phyloP scores from a whole-genome alignment of 2,329 filamentous ascomycete species.

The Byssoonygena ceratinophila region DNA sequence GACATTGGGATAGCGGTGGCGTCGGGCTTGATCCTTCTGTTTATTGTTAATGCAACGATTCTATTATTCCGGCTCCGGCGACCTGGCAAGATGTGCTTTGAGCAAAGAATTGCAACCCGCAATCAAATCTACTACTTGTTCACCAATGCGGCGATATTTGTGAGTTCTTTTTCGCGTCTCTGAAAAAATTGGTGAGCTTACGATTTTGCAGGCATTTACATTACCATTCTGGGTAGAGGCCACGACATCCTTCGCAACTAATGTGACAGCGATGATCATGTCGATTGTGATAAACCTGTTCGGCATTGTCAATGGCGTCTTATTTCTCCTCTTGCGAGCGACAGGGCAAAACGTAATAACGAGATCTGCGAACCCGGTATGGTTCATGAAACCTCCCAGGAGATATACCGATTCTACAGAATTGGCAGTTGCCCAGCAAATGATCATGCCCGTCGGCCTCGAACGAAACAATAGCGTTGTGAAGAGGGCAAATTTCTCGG shows the following conservation, averaged over 20 bases:
- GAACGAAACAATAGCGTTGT: conserved; percentile 12
- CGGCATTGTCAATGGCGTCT: conserved; percentile 19
- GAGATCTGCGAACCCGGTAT: conserved; percentile 6
- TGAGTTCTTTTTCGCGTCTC: conserved; percentile 14
- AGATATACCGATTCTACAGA: conserved; percentile 5
- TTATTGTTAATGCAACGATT: conserved; percentile 16
- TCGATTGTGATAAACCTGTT: conserved; percentile 20
- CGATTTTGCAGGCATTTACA: conserved; percentile 15
- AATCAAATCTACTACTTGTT: conserved; percentile 22
- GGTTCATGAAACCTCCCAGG: conserved; percentile 13
- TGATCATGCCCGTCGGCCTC: conserved; percentile 15
- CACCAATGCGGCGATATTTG: conserved; percentile 18
- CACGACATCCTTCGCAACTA: conserved; percentile 1
- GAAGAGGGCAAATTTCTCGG: background rate
- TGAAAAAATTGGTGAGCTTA: conserved; percentile 1
- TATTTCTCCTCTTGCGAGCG: conserved; percentile 22
- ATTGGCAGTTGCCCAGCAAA: conserved; percentile 15
- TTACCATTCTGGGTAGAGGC: conserved; percentile 20
- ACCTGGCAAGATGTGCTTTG: conserved; percentile 16
- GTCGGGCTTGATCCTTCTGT: conserved; percentile 16
- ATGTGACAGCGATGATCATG: conserved; percentile 18
- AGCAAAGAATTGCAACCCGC: conserved; percentile 20
- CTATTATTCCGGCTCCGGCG: conserved; percentile 18
- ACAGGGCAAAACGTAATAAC: conserved; percentile 9
- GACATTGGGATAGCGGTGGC: conserved; percentile 19